A percentile compares a stretch with the other conserved stretches of the same genome.
phyloP scores from a whole-genome alignment of 805 yeast genomes.

The Sugiyamaella mastotermitis region DNA sequence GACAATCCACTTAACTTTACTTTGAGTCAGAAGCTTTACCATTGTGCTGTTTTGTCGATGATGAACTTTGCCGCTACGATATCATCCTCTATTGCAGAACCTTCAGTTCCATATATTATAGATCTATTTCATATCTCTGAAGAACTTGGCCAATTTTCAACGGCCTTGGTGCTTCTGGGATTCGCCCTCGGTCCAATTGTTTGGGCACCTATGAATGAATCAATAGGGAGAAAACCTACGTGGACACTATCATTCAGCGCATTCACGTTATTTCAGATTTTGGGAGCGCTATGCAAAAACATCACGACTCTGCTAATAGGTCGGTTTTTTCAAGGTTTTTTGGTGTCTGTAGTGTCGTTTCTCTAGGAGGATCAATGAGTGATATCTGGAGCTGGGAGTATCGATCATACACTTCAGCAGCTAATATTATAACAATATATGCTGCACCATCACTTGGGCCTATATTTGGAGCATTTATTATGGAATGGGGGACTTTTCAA shows the following conservation, averaged over 20 bases:
- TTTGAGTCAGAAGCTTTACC: conserved; percentile 3
- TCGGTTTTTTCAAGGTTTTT: conserved; percentile 2
- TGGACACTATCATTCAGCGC: neutral
- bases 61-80: conserved; percentile 2
- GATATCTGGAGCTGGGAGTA: conserved; percentile 38
- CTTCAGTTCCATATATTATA: neutral
- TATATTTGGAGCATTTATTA: conserved; percentile 39
- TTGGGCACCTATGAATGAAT: neutral
- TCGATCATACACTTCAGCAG: conserved; percentile 40
- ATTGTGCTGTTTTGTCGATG: conserved; percentile 3
- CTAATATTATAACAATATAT: conserved; percentile 37
- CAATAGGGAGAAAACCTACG: neutral
- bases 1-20: conserved; percentile 4
- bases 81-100: conserved; percentile 7
- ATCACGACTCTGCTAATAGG: conserved; percentile 1
- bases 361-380: conserved; percentile 42
- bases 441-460: conserved; percentile 34
- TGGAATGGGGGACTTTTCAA: conserved; percentile 42
- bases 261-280: neutral
- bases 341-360: conserved; percentile 41
- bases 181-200: neutral
- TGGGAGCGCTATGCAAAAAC: neutral
- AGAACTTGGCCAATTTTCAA: conserved; percentile 41
- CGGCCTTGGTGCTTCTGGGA: conserved; percentile 5
- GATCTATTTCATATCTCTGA: neutral